phyloP scores from a whole-genome alignment of 331 rosid species.

The Saraca asoca region DNA sequence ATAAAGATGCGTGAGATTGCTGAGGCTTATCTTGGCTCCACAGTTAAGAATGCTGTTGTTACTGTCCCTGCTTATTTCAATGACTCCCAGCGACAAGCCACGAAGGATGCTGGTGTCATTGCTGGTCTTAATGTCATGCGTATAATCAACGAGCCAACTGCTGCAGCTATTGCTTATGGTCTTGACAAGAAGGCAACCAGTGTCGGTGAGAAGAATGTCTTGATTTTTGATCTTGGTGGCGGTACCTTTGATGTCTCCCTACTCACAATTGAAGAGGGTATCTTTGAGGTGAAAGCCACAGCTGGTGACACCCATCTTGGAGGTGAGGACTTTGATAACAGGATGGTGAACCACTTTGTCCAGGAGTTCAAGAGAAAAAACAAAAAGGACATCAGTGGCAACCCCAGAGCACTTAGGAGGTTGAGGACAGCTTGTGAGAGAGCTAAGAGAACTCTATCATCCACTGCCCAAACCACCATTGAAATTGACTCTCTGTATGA shows the following conservation, averaged over 20 bases:
- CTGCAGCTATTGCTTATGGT: slow-evolving; percentile 87
- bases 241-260: slow-evolving; percentile 89
- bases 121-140: slow-evolving; percentile 83
- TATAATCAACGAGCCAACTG: slow-evolving; percentile 81
- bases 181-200: slow-evolving; percentile 91
- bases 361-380: slow-evolving; percentile 78
- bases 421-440: slow-evolving; percentile 48
- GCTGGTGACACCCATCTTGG: slow-evolving; percentile 89
- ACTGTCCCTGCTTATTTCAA: slow-evolving; percentile 87
- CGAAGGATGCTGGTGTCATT: slow-evolving; percentile 94
- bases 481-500: slow-evolving; percentile 74
- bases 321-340: slow-evolving; percentile 52
- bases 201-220: slow-evolving; percentile 80
- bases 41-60: slow-evolving; percentile 74
- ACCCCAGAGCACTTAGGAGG: slow-evolving; percentile 77
- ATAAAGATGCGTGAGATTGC: slow-evolving; percentile 92
- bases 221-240: slow-evolving; percentile 85
- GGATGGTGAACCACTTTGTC: slow-evolving; percentile 76
- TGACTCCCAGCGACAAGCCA: slow-evolving; percentile 87
- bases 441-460: too few species aligned
- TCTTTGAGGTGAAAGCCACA: slow-evolving; percentile 75
- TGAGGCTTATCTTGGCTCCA: slow-evolving; percentile 74
- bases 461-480: slow-evolving; percentile 24
- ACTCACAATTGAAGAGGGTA: slow-evolving; percentile 72
- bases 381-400: slow-evolving; percentile 74